Base-by-base conservation (phyloP, 352 stramenopile species). In the Globisporangium sylvaticum region DNA sequence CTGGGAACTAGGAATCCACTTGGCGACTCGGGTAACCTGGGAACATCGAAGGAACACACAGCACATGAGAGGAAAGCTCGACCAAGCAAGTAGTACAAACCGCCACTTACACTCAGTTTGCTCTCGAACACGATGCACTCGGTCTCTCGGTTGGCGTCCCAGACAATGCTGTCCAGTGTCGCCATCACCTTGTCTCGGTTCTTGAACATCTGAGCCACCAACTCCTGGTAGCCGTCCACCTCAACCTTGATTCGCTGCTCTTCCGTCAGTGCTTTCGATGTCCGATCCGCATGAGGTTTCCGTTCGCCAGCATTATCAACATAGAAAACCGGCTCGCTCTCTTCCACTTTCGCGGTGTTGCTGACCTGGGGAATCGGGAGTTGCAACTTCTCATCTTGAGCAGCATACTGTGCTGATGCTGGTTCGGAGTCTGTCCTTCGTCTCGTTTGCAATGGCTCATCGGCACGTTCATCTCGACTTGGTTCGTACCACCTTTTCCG, bases 161-260 rank as follows among this genome's bases (percentile, higher is more conserved):
- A 92, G 14, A 71, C 65, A n/a, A 90, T 79, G 0, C 24, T 60
- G 59, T 75, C 65, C 1, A 89, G 32, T 9, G 57, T 32, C 29
- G 53, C 44, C 32, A 81, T 67, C 59, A 89, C 68, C 8, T 75
- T 71, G 8, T 83, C 62, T 42, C 64, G 71, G 70, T 88, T 72
- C 48, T 69, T 69, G 39, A 92, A 84, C 32, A 91, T 64, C 44
- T 80, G 65, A n/a, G 69, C 64, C 57, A 94, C 56, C 15, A 94
- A 53, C 56, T 87, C 76, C 52, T 90, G 77, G 58, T 94, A 94
- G 29, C 72, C 67, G 0, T 87, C 78, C 4, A 87, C 83, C 44
- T 76, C 77, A 34, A 72, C 65, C 63, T 84, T 73, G n/a, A 77
- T 61, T 6, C 71, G 58, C 65, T 74, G 62, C 69, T 84, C 70